Evolutionary conservation across 768 basidiomycete species (phyloP).

Genomic region (Rhizopogon vesiculosus): DNA sequence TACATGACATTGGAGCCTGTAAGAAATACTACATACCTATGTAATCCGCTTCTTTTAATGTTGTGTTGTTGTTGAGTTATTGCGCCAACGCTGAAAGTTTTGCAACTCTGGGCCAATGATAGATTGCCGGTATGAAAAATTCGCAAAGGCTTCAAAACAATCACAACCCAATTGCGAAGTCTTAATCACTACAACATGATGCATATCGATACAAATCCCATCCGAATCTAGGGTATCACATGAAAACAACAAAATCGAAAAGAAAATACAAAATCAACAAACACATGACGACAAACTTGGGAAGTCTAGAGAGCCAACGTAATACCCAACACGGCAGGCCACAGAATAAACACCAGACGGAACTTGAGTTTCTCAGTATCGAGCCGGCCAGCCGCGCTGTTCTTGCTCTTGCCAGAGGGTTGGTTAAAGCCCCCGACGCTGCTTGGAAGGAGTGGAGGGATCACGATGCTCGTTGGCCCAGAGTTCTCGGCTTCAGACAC

Average conservation of each 20-base stretch:
- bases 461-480: not conserved
- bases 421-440: not conserved
- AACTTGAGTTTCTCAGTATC: constrained; percentile 38
- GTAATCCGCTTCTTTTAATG: no score
- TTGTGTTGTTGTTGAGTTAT: no score
- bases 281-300: not conserved
- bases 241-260: not conserved
- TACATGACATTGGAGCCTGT: no score
- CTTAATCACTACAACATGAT: no score
- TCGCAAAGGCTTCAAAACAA: no score
- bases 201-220: no score
- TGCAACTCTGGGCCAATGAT: no score
- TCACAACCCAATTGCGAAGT: no score
- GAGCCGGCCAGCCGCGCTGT: constrained; percentile 19
- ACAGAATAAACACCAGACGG: constrained; percentile 45
- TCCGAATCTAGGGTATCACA: not conserved
- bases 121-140: no score
- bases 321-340: constrained; percentile 53
- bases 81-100: no score
- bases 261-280: not conserved
- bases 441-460: constrained; percentile 3
- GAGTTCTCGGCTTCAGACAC: not conserved
- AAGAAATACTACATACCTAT: no score
- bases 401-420: constrained; percentile 5
- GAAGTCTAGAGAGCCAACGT: constrained; percentile 43